phyloP scores from a whole-genome alignment of 2,329 filamentous ascomycete species.

The Claviceps pazoutovae region DNA sequence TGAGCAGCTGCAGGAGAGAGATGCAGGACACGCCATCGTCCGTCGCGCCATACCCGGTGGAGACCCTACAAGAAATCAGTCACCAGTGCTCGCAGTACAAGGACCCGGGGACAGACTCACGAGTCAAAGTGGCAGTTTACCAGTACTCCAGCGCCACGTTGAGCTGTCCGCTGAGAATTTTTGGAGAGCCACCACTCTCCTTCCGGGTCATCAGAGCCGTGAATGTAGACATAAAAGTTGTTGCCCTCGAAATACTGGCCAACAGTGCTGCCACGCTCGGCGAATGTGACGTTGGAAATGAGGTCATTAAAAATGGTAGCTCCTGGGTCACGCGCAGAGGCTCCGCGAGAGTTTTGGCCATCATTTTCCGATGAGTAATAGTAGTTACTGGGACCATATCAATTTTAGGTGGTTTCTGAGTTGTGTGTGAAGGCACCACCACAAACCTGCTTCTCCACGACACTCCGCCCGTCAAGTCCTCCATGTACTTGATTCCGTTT shows the following conservation, averaged over 20 bases:
- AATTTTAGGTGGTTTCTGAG: not conserved
- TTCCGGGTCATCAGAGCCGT: constrained; percentile 60
- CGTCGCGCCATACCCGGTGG: constrained; percentile 83
- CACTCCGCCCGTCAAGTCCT: constrained; percentile 22
- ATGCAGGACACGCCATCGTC: constrained; percentile 87
- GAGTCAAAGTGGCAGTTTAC: constrained; percentile 91
- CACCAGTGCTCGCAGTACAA: not conserved
- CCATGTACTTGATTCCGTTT: constrained; percentile 38
- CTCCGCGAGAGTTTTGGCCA: not conserved
- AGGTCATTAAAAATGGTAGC: constrained; percentile 68
- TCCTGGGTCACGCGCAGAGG: constrained; percentile 8
- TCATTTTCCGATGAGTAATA: not conserved
- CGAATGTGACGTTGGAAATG: constrained; percentile 61
- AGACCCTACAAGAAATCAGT: constrained; percentile 44
- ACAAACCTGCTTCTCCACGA: constrained; percentile 10
- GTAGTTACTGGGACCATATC: not conserved
- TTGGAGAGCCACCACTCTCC: constrained; percentile 57
- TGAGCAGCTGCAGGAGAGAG: constrained; percentile 72
- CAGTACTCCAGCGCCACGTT: constrained; percentile 61
- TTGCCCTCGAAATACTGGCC: constrained; percentile 80
- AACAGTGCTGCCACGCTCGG: constrained; percentile 5
- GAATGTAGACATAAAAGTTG: constrained; percentile 85
- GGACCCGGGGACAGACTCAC: constrained; percentile 19
- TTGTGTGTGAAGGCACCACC: no score
- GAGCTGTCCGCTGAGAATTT: constrained; percentile 27